Percentiles rank a stretch among this genome's conserved stretches.
These are phyloP conservation scores for Adansonia gregorii DNA, from an alignment of 441 rosid genomes.

Conservation along the genomic window DNA sequence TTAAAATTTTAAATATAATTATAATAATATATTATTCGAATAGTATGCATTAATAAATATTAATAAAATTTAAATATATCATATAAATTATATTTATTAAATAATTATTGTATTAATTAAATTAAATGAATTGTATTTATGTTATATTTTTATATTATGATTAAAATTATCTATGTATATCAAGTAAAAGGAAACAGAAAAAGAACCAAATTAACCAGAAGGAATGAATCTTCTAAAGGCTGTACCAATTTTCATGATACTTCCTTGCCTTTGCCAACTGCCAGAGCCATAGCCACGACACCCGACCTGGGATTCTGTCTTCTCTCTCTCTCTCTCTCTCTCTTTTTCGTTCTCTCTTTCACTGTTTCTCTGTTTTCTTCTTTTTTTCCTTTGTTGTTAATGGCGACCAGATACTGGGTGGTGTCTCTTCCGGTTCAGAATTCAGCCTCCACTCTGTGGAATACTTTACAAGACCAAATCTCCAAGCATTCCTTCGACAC, in stretches of 20 bases:
- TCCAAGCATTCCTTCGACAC: slow-evolving; percentile 95
- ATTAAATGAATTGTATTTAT: too few species aligned
- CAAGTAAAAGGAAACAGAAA: too few species aligned
- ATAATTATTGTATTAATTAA: too few species aligned
- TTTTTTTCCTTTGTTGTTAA: slow-evolving; percentile 16
- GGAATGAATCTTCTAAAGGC: too few species aligned
- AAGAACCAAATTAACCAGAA: too few species aligned
- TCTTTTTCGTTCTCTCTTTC: background rate
- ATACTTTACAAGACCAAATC: slow-evolving; percentile 80
- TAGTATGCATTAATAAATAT: too few species aligned
- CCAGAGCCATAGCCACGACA: background rate
- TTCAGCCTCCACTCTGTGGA: slow-evolving; percentile 75
- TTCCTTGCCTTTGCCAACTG: background rate
- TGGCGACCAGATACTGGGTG: slow-evolving; percentile 92
- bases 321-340: background rate
- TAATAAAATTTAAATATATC: too few species aligned
- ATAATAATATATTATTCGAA: too few species aligned
- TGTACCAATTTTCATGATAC: background rate
- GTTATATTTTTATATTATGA: too few species aligned
- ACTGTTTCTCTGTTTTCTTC: background rate
- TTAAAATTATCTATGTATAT: too few species aligned
- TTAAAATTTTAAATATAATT: too few species aligned
- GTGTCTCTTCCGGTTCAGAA: slow-evolving; percentile 87
- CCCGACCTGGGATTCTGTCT: background rate
- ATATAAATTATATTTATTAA: too few species aligned